Evolutionary conservation across 1,284 basidiomycete genomes (phyloP).

Genomic region (Trichosporon sp.): DNA sequence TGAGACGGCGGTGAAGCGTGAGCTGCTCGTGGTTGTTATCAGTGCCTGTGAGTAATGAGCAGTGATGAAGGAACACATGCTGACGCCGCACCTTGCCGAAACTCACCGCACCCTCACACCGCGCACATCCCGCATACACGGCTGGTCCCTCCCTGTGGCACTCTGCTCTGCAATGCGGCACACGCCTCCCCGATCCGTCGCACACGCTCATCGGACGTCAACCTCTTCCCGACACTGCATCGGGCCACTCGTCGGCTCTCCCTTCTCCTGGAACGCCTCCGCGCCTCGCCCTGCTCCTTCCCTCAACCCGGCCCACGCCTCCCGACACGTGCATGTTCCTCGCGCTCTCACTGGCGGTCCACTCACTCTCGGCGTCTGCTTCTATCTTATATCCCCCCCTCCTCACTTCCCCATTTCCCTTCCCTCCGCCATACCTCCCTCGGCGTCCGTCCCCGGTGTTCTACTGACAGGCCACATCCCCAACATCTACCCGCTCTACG

Average conservation of each 20-base stretch:
- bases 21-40: constrained; percentile 54
- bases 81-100: neutral
- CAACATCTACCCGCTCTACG: constrained; percentile 53
- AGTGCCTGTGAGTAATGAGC: constrained; percentile 44
- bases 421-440: too few relatives aligned
- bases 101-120: too few relatives aligned
- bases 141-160: neutral
- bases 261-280: constrained; percentile 4
- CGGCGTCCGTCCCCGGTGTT: too few relatives aligned
- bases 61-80: neutral
- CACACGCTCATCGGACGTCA: neutral
- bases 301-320: neutral
- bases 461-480: constrained; percentile 42
- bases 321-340: neutral
- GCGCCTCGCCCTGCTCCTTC: neutral
- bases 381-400: neutral
- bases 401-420: too few relatives aligned
- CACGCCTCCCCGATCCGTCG: neutral
- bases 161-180: neutral
- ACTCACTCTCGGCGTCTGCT: neutral
- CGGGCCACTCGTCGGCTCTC: neutral
- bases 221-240: neutral
- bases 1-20: constrained; percentile 44
- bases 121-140: neutral
- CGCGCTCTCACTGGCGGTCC: neutral